Conservation (phyloP, 2,329 filamentous ascomycete species). For the Trichoderma lentiforme region DNA sequence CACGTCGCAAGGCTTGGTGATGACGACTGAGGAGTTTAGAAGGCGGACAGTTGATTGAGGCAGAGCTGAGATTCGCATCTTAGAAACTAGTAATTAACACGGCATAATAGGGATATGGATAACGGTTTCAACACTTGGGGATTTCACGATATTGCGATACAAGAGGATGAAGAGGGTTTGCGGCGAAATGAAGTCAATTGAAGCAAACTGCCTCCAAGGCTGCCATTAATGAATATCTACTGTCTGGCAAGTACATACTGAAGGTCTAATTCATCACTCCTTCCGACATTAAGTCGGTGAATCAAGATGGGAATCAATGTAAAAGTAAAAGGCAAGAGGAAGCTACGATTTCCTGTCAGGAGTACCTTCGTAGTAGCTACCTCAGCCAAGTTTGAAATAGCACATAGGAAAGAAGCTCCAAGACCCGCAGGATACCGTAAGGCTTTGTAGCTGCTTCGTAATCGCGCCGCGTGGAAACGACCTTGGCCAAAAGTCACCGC, state of each 20-base stretch:
- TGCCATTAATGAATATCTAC: not conserved
- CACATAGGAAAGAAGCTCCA: not conserved
- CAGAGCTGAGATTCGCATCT: constrained; percentile 51
- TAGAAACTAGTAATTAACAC: not conserved
- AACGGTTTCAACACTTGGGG: not conserved
- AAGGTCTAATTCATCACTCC: not conserved
- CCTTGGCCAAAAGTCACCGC: not conserved
- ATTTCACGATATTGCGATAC: not conserved
- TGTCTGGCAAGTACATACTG: not conserved
- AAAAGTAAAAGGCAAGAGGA: not conserved
- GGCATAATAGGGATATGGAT: not conserved
- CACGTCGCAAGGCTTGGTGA: constrained; percentile 58
- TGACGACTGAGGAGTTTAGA: constrained; percentile 58
- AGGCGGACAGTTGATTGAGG: constrained; percentile 49
- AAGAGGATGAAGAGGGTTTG: not conserved
- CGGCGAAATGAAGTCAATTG: not conserved
- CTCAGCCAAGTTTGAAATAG: not conserved
- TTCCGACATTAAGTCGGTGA: not conserved
- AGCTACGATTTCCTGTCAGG: not conserved
- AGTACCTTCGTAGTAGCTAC: not conserved
- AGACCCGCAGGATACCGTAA: not conserved
- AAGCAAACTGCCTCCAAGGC: not conserved
- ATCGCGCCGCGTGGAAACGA: not conserved
- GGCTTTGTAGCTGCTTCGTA: constrained; percentile 8
- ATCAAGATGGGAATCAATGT: not conserved